Percentiles rank a stretch among this genome's conserved stretches.
Conservation (phyloP, 768 basidiomycete genomes). For the Piloderma croceum region DNA sequence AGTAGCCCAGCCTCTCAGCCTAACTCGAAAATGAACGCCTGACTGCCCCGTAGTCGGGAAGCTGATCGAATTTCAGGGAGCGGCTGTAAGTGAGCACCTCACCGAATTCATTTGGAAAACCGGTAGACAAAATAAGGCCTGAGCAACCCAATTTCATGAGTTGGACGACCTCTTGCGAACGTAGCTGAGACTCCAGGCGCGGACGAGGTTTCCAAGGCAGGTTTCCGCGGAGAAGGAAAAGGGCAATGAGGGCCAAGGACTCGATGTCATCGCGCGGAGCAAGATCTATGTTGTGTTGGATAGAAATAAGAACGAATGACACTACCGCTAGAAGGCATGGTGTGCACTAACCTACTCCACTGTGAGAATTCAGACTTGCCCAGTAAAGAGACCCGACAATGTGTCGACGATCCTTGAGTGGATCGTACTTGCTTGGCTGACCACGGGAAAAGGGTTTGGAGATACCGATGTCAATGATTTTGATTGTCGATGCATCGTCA, state of each 20-base stretch:
- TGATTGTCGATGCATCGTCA: slow-evolving; percentile 19
- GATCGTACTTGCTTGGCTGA: slow-evolving; percentile 18
- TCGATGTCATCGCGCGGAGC: slow-evolving; percentile 50
- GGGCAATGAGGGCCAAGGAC: slow-evolving; percentile 47
- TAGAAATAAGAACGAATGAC: slow-evolving; percentile 5
- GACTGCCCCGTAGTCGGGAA: slow-evolving; percentile 16
- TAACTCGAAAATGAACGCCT: slow-evolving; percentile 10
- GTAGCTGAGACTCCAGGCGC: slow-evolving; percentile 9
- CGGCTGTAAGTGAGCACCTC: too few species aligned
- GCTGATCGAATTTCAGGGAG: slow-evolving; percentile 18
- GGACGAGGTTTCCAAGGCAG: slow-evolving; percentile 39
- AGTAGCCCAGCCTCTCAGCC: too few species aligned
- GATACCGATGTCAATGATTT: slow-evolving; percentile 30
- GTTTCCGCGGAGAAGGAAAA: slow-evolving; percentile 51
- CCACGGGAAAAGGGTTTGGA: slow-evolving; percentile 15
- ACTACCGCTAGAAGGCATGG: slow-evolving; percentile 6
- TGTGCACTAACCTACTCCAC: slow-evolving; percentile 23
- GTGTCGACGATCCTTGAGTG: slow-evolving; percentile 17
- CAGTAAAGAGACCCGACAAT: slow-evolving; percentile 27
- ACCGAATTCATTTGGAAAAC: slow-evolving; percentile 20
- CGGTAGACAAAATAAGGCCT: slow-evolving; percentile 11
- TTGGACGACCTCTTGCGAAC: slow-evolving; percentile 14
- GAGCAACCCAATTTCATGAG: too few species aligned
- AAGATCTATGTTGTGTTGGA: too few species aligned
- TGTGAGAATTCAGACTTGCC: slow-evolving; percentile 30